Percentiles rank a stretch among this genome's conserved stretches.
Evolutionary conservation across 306 rosid species (phyloP).

Genomic region (Ormosia semicastrata): DNA sequence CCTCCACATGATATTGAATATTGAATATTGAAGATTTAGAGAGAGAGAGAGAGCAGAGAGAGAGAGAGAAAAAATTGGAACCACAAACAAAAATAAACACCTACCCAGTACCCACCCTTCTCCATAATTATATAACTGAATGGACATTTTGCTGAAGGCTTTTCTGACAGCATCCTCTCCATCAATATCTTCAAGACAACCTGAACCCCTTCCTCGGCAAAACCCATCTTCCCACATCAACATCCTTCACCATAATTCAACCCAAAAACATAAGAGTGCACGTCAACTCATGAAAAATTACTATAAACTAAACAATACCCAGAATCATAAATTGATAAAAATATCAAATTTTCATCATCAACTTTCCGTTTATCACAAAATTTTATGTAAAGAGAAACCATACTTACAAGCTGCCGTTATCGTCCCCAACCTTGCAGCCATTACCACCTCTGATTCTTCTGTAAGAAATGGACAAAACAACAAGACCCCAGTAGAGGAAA

Average conservation of each 20-base stretch:
- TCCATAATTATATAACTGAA: constrained; percentile 99
- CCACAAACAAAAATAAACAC: constrained; percentile 46
- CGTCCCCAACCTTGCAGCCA: constrained; percentile 99
- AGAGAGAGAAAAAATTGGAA: not conserved
- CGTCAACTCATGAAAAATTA: not conserved
- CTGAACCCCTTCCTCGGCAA: constrained; percentile 79
- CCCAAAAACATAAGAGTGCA: not conserved
- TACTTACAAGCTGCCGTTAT: constrained; percentile 91
- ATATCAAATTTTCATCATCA: not conserved
- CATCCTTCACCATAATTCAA: constrained; percentile 60
- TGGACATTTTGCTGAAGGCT: constrained; percentile 98
- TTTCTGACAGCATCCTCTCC: constrained; percentile 95
- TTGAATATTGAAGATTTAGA: constrained; percentile 12
- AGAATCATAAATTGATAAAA: not conserved
- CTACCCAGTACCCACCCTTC: constrained; percentile 99
- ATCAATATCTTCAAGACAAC: constrained; percentile 78
- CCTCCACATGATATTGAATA: constrained; percentile 15
- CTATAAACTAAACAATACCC: not conserved
- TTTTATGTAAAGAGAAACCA: not conserved
- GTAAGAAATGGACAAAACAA: constrained; percentile 38
- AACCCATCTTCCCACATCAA: constrained; percentile 99
- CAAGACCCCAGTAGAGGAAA: constrained; percentile 31
- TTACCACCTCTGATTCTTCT: constrained; percentile 97
- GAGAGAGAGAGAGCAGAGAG: not conserved
- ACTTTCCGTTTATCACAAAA: not conserved